Conservation (phyloP, 2,329 filamentous ascomycete genomes). For the Curvularia spicifera region DNA sequence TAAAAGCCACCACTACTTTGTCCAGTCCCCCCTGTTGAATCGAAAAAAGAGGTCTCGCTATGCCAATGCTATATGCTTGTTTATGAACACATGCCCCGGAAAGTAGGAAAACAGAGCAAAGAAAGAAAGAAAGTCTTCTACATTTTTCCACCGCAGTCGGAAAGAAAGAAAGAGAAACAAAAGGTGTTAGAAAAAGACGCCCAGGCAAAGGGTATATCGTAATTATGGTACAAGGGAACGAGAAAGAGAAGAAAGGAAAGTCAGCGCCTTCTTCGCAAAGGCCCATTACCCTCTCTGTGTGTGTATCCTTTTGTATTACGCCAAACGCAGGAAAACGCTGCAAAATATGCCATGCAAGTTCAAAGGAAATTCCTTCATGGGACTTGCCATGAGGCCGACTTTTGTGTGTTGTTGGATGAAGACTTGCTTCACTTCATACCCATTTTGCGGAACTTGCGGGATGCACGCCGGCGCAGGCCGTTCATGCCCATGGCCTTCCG, state of each 20-base stretch:
- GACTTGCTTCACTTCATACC: conserved; percentile 17
- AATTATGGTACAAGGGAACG: conserved; percentile 25
- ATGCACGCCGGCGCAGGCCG: conserved; percentile 33
- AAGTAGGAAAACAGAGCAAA: background rate
- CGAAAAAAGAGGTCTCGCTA: background rate
- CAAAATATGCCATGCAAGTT: conserved; percentile 10
- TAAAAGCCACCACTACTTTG: no score
- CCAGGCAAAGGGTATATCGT: conserved; percentile 29
- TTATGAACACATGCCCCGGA: background rate
- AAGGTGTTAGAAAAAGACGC: background rate
- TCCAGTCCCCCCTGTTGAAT: background rate
- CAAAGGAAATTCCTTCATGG: background rate
- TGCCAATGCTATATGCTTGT: conserved; percentile 1
- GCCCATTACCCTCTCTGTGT: background rate
- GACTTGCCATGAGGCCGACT: background rate
- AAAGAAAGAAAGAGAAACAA: background rate
- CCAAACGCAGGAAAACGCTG: conserved; percentile 9
- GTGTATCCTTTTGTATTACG: background rate
- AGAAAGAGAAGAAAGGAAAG: conserved; percentile 4
- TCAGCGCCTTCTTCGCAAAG: background rate
- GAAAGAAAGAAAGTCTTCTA: background rate
- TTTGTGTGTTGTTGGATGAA: background rate
- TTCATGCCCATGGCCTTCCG: conserved; percentile 27
- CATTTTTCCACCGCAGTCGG: background rate
- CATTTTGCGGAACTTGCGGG: conserved; percentile 34